These are phyloP conservation scores for Nakazawaea ernobii DNA, from an alignment of 805 yeast genomes.

Conservation along the genomic window DNA sequence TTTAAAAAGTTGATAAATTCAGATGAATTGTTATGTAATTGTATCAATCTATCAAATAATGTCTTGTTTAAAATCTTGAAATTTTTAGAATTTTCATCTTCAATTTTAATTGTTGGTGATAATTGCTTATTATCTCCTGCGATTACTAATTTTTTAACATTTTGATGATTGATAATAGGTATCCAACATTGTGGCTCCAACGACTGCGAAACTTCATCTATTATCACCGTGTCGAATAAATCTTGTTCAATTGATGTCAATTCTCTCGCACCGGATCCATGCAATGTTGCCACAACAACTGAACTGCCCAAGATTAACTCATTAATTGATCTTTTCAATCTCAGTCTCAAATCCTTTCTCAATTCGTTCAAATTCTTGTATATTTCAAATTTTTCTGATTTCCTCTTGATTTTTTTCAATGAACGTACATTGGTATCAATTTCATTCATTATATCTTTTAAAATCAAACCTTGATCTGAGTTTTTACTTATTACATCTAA, in stretches of 20 bases:
- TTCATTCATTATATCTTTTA: conserved; percentile 65
- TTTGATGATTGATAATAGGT: conserved; percentile 64
- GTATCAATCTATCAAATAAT: conserved; percentile 72
- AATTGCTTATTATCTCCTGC: conserved; percentile 94
- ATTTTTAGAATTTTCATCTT: conserved; percentile 29
- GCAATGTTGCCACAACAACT: conserved; percentile 79
- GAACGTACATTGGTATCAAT: conserved; percentile 55
- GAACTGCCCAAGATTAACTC: conserved; percentile 55
- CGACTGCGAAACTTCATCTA: conserved; percentile 94
- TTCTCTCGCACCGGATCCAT: conserved; percentile 78
- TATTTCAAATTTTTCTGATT: conserved; percentile 56
- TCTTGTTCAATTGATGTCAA: conserved; percentile 31
- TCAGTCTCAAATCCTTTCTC: conserved; percentile 57
- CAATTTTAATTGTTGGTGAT: conserved; percentile 81
- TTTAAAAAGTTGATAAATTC: conserved; percentile 52
- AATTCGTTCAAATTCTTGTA: conserved; percentile 66
- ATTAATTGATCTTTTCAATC: conserved; percentile 60
- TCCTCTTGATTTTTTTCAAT: conserved; percentile 56
- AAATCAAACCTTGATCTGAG: conserved; percentile 52
- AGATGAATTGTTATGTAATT: conserved; percentile 38
- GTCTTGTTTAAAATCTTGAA: conserved; percentile 53
- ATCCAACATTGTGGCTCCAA: conserved; percentile 97
- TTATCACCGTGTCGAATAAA: conserved; percentile 73
- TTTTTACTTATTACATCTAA: conserved; percentile 64
- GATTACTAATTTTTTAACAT: conserved; percentile 53